These are phyloP conservation scores for Penicillium waksmanii DNA, from an alignment of 495 filamentous ascomycete genomes.

Conservation along the genomic window DNA sequence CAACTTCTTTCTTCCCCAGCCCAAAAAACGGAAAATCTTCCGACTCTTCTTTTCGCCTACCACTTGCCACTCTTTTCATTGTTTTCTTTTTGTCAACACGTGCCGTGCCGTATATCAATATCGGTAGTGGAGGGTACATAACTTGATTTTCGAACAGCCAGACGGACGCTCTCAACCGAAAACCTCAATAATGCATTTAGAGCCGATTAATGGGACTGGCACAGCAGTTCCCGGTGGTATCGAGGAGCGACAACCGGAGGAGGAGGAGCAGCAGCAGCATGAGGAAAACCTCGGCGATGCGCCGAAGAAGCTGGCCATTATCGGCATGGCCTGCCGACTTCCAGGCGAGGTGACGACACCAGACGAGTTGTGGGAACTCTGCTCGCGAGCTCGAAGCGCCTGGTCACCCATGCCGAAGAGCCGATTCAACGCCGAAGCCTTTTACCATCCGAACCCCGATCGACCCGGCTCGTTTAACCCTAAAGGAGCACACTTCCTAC, in stretches of 20 bases:
- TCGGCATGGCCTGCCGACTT: slow-evolving; percentile 53
- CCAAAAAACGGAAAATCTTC: neutral
- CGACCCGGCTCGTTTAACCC: slow-evolving; percentile 34
- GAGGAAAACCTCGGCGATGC: slow-evolving; percentile 11
- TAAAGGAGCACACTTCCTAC: slow-evolving; percentile 43
- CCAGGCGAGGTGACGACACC: slow-evolving; percentile 55
- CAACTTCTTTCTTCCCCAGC: neutral
- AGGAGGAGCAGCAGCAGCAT: slow-evolving; percentile 2
- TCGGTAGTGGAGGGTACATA: slow-evolving; percentile 16
- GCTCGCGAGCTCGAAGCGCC: slow-evolving; percentile 30
- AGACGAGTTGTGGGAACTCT: slow-evolving; percentile 61
- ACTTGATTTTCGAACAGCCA: slow-evolving; percentile 15
- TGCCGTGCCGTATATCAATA: slow-evolving; percentile 3
- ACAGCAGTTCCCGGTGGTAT: slow-evolving; percentile 12
- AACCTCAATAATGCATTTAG: slow-evolving; percentile 23
- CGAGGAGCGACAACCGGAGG: neutral
- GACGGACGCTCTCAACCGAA: neutral
- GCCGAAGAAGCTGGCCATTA: slow-evolving; percentile 44
- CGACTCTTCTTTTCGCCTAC: neutral
- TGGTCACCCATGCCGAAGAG: slow-evolving; percentile 30
- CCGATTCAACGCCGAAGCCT: slow-evolving; percentile 51
- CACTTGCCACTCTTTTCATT: slow-evolving; percentile 2
- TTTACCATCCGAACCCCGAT: slow-evolving; percentile 42
- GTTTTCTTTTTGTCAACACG: slow-evolving; percentile 13
- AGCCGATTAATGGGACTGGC: slow-evolving; percentile 25